phyloP scores from a whole-genome alignment of 2,329 filamentous ascomycete species.

The Nemania abortiva region DNA sequence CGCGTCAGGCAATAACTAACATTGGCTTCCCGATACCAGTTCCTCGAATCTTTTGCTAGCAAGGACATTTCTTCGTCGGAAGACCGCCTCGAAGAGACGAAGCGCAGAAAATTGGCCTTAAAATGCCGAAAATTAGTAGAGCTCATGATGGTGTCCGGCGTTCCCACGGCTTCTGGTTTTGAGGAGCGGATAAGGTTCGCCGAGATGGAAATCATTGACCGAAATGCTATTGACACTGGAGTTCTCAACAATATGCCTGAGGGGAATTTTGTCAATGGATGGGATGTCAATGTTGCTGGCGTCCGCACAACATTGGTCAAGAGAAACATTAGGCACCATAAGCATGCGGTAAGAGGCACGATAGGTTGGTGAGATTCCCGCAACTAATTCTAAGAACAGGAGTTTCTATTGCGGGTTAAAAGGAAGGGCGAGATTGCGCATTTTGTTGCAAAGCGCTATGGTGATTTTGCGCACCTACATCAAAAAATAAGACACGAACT shows the following conservation, averaged over 20 bases:
- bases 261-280: conserved; percentile 92
- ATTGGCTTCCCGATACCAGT: conserved; percentile 64
- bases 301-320: conserved; percentile 85
- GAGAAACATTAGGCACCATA: conserved; percentile 88
- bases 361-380: not conserved
- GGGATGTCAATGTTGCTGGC: conserved; percentile 95
- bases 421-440: conserved; percentile 78
- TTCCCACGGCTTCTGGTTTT: conserved; percentile 95
- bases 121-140: conserved; percentile 97
- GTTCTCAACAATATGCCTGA: conserved; percentile 88
- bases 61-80: conserved; percentile 98
- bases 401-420: conserved; percentile 91
- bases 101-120: conserved; percentile 88
- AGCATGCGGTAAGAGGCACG: conserved; percentile 78
- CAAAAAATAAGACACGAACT: conserved; percentile 85
- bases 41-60: conserved; percentile 95
- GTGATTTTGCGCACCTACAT: conserved; percentile 85
- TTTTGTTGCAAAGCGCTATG: conserved; percentile 87
- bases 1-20: conserved; percentile 1
- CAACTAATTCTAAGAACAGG: conserved; percentile 60
- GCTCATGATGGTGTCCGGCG: conserved; percentile 99
- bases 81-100: conserved; percentile 95
- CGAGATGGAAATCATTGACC: conserved; percentile 95
- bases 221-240: conserved; percentile 90
- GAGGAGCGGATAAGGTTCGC: conserved; percentile 97